Conservation (phyloP, 192 early-diverging fungal genomes). For the Coemansia umbellata region DNA sequence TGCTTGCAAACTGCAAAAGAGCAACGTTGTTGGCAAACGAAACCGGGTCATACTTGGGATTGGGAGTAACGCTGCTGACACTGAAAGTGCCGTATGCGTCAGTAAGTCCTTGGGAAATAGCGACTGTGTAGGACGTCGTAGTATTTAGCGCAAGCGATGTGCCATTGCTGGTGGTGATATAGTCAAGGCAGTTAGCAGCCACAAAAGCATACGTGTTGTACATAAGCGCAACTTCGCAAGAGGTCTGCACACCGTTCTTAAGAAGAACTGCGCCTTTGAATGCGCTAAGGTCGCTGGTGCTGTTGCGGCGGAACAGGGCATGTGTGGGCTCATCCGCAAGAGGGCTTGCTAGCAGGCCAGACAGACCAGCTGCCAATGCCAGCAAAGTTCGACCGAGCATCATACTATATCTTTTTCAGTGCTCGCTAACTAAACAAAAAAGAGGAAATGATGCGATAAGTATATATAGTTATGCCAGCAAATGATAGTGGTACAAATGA, state of each 20-base stretch:
- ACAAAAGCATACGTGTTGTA: slow-evolving; percentile 31
- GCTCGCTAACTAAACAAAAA: not conserved
- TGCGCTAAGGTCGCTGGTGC: slow-evolving; percentile 19
- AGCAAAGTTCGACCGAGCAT: slow-evolving; percentile 12
- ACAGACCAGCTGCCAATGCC: slow-evolving; percentile 44
- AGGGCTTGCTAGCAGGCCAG: slow-evolving; percentile 14
- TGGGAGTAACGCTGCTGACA: slow-evolving; percentile 21
- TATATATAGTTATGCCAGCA: too few species aligned
- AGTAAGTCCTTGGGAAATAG: slow-evolving; percentile 14
- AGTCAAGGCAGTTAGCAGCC: slow-evolving; percentile 40
- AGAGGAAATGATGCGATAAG: too few species aligned
- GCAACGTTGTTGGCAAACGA: slow-evolving; percentile 50
- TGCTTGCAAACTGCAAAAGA: slow-evolving; percentile 19
- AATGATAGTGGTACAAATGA: too few species aligned
- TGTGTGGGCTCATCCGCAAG: not conserved
- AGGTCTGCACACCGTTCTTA: slow-evolving; percentile 43
- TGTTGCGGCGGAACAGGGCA: slow-evolving; percentile 13
- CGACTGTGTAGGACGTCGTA: slow-evolving; percentile 28
- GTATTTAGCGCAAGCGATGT: slow-evolving; percentile 1
- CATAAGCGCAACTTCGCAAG: slow-evolving; percentile 46
- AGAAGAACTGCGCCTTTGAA: slow-evolving; percentile 42
- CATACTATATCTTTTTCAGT: slow-evolving; percentile 4
- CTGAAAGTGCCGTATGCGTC: slow-evolving; percentile 14
- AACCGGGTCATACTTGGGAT: slow-evolving; percentile 29
- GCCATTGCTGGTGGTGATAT: slow-evolving; percentile 7